Evolutionary conservation across 2,329 filamentous ascomycete genomes (phyloP), one percentile per base, ranked within the genome.

Genomic region (Phialophora tarda): DNA sequence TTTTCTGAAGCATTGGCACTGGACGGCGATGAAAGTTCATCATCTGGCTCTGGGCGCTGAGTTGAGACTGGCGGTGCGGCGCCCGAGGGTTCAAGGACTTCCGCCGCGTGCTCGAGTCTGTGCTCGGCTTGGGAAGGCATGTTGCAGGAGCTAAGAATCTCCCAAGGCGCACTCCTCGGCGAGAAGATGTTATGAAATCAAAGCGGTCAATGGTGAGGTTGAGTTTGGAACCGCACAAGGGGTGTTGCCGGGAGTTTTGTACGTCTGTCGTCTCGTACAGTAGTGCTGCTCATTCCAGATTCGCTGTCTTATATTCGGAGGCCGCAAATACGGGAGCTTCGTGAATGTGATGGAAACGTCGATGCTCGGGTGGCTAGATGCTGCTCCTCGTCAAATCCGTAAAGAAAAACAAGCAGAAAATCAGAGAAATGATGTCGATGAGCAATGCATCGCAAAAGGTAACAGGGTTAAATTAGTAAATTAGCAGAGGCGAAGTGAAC

Each of bases 1-100:
- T 68, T 62, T 14, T 68, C 65, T 41, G 65, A 65, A 12, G 48
- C 48, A 10, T 38, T 32, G 38, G 41, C 44, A 12, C 62, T 63
- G 28, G 64, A 58, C 4, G 59, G 59, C 34, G 58, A 51, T 23
- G 62, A 51, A 47, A 54, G 44, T 7, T 28, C 24, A 14, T 23
- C 8, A n/a, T 21, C 41, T 28, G n/a, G 26, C 28, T 51, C 17
- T 53, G 26, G 50, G 50, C 21, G 53, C 11, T 47, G 23, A 7
- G 50, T 50, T 21, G 50, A 24, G 17, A 12, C 59, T 8, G n/a
- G 38, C 6, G 38, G 38, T 41, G 38, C 38, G 38, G 38, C 17
- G 14, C 38, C 38, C 14, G 38, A 21, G 17, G 59, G 47, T 32
- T 41, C 30, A 14, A 32, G 30, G 30, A 24, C 26, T 51, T 50